Percentiles rank a stretch among this genome's conserved stretches.
These are phyloP conservation scores for Aspergillus sp. DNA, from an alignment of 2,329 filamentous ascomycete genomes.

Conservation along the genomic window DNA sequence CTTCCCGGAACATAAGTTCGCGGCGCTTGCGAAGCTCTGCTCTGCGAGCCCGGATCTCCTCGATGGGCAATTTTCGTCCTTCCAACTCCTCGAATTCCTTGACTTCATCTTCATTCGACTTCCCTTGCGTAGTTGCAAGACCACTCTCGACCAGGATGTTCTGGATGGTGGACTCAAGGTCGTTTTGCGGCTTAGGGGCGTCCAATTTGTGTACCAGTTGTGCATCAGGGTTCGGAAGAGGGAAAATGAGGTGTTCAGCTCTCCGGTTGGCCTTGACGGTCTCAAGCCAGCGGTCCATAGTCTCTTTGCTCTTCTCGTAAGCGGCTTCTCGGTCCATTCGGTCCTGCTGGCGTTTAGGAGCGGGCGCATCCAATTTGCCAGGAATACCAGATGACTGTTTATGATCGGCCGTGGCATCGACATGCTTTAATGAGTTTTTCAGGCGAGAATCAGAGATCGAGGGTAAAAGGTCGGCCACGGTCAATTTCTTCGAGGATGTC, in stretches of 20 bases:
- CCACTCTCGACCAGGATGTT: conserved; percentile 87
- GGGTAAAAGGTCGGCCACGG: conserved; percentile 66
- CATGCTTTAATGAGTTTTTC: conserved; percentile 71
- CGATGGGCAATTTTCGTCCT: conserved; percentile 64
- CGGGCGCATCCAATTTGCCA: conserved; percentile 71
- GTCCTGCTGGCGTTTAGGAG: conserved; percentile 81
- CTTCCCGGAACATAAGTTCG: conserved; percentile 81
- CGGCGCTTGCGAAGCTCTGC: conserved; percentile 71
- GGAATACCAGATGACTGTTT: conserved; percentile 50
- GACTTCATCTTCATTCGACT: conserved; percentile 57
- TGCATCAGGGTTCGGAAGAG: conserved; percentile 65
- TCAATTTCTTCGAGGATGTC: conserved; percentile 60
- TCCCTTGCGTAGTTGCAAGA: conserved; percentile 52
- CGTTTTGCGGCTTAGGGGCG: conserved; percentile 60
- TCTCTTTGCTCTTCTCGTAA: conserved; percentile 86
- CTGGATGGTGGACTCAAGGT: conserved; percentile 79
- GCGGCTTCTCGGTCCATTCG: conserved; percentile 73
- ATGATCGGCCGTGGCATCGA: conserved; percentile 43
- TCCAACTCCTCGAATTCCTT: conserved; percentile 64
- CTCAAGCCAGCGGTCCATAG: conserved; percentile 82
- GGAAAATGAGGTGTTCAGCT: conserved; percentile 85
- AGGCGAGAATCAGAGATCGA: conserved; percentile 66
- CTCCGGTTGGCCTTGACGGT: conserved; percentile 91
- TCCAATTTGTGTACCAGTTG: conserved; percentile 50
- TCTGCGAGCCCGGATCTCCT: conserved; percentile 64